phyloP scores from a whole-genome alignment of 1,284 basidiomycete species.

The Irpex sp. region DNA sequence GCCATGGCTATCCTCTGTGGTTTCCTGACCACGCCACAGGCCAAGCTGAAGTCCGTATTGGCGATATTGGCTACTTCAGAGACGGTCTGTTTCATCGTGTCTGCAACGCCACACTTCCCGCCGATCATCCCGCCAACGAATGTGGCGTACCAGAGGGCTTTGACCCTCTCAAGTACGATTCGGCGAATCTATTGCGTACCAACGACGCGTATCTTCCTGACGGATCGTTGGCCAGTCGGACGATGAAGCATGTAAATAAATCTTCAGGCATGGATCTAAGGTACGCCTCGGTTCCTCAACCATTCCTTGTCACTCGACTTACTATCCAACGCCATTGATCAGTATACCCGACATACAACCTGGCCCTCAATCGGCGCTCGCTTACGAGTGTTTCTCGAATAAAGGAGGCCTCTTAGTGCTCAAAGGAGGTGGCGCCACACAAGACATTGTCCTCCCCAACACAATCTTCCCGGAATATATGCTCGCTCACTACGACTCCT shows the following conservation, averaged over 20 bases:
- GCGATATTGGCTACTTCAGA: slow-evolving; percentile 18
- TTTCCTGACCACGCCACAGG: slow-evolving; percentile 7
- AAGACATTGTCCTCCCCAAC: background rate
- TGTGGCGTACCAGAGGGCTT: slow-evolving; percentile 6
- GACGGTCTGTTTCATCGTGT: slow-evolving; percentile 16
- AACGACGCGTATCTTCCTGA: background rate
- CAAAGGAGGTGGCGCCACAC: background rate
- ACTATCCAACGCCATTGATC: no score
- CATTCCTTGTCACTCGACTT: background rate
- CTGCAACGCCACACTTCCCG: slow-evolving; percentile 14
- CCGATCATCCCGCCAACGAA: background rate
- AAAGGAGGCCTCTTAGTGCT: slow-evolving; percentile 3
- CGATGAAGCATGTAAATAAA: background rate
- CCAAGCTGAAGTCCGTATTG: slow-evolving; percentile 11
- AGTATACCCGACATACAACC: background rate
- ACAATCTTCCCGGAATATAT: slow-evolving; percentile 3
- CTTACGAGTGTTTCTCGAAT: background rate
- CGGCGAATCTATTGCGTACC: background rate
- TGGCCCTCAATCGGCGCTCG: background rate
- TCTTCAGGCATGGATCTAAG: background rate
- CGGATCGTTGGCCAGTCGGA: background rate
- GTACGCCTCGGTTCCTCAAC: background rate
- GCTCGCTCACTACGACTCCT: slow-evolving; percentile 5
- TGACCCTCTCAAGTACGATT: background rate
- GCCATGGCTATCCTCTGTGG: slow-evolving; percentile 14